These are phyloP conservation scores for Truncatella angustata DNA, from an alignment of 2,329 filamentous ascomycete genomes.

Conservation along the genomic window DNA sequence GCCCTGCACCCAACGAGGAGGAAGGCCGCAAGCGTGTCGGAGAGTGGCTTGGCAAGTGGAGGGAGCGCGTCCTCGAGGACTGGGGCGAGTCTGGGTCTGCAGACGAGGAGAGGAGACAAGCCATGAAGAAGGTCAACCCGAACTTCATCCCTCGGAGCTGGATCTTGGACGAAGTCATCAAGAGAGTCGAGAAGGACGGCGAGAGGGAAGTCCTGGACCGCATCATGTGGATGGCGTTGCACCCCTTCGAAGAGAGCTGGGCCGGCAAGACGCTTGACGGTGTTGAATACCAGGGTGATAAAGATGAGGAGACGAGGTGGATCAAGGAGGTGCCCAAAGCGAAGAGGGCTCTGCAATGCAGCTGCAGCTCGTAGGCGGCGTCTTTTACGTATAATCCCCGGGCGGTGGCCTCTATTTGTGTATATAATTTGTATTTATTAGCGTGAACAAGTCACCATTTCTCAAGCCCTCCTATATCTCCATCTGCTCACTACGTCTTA, in stretches of 20 bases:
- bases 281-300: conserved; percentile 54
- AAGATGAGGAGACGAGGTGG: conserved; percentile 76
- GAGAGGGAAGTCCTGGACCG: conserved; percentile 76
- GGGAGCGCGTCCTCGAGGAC: conserved; percentile 68
- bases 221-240: conserved; percentile 77
- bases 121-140: conserved; percentile 87
- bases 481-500: too few species aligned
- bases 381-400: too few species aligned
- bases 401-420: too few species aligned
- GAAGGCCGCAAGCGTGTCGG: conserved; percentile 66
- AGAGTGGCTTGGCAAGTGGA: conserved; percentile 82
- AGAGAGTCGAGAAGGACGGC: conserved; percentile 78
- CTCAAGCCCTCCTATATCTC: too few species aligned
- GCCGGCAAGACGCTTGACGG: conserved; percentile 47
- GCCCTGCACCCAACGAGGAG: conserved; percentile 45
- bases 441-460: too few species aligned
- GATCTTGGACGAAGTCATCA: conserved; percentile 91
- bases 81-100: conserved; percentile 56
- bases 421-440: too few species aligned
- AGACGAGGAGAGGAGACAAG: conserved; percentile 62
- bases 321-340: conserved; percentile 79
- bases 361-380: conserved; percentile 86
- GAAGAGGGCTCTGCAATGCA: conserved; percentile 85
- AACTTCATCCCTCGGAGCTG: conserved; percentile 89
- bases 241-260: conserved; percentile 84